phyloP scores from a whole-genome alignment of 1,284 basidiomycete species.

The Moesziomyces aphidis region DNA sequence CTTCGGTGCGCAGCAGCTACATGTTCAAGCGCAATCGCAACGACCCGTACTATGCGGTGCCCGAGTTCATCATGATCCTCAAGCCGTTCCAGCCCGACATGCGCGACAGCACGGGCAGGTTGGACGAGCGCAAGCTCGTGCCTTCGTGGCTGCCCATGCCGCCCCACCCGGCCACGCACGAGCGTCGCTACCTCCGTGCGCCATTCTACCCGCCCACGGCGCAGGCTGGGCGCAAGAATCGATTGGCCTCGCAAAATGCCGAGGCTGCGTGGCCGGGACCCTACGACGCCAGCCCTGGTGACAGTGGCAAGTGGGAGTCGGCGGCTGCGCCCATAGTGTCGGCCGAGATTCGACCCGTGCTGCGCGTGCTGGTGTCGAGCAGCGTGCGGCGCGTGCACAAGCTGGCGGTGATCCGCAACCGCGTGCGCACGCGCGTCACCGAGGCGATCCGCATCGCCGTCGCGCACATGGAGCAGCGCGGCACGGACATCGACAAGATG shows the following conservation, averaged over 20 bases:
- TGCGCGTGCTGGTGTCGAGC: constrained; percentile 39
- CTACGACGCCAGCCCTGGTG: neutral
- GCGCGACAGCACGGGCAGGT: constrained; percentile 5
- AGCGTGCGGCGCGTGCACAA: constrained; percentile 59
- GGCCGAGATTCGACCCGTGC: constrained; percentile 7
- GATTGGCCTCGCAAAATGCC: constrained; percentile 7
- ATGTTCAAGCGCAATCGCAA: constrained; percentile 16
- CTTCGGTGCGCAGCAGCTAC: constrained; percentile 2
- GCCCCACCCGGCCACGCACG: constrained; percentile 28
- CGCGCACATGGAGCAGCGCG: neutral
- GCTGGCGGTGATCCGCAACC: constrained; percentile 53
- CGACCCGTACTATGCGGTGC: constrained; percentile 2
- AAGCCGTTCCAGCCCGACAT: constrained; percentile 35
- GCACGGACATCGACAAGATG: neutral
- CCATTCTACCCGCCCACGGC: neutral
- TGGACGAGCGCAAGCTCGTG: constrained; percentile 10
- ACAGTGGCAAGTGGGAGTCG: neutral
- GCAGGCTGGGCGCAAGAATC: neutral
- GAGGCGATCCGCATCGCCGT: constrained; percentile 41
- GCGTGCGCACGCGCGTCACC: constrained; percentile 39
- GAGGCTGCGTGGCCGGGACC: too few relatives aligned
- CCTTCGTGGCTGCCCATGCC: constrained; percentile 36
- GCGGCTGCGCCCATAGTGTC: neutral
- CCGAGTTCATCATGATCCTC: constrained; percentile 31
- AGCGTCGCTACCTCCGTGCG: constrained; percentile 22